These are phyloP conservation scores for Thraustochytrium striatum DNA, from an alignment of 352 stramenopile species.

Conservation along the genomic window DNA sequence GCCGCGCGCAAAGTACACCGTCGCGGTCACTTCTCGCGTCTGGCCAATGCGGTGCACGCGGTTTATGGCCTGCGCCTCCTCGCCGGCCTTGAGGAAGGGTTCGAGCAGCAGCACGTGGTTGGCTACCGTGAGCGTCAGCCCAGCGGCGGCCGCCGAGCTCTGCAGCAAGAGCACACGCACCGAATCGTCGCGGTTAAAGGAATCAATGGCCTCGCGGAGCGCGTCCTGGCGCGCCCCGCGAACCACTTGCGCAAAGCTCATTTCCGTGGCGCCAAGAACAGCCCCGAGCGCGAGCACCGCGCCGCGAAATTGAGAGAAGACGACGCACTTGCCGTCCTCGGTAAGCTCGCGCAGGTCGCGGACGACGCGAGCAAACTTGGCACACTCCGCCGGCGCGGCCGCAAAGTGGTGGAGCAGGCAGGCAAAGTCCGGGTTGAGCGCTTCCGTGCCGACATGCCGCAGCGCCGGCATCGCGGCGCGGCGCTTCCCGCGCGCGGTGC, in stretches of 20 bases:
- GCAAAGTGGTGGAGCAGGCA: background rate
- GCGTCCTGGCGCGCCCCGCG: background rate
- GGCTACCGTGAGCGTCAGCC: slow-evolving; percentile 47
- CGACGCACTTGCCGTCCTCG: slow-evolving; percentile 12
- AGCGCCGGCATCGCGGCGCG: too few relatives aligned
- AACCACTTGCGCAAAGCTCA: slow-evolving; percentile 4
- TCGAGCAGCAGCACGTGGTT: slow-evolving; percentile 47
- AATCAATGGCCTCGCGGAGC: background rate
- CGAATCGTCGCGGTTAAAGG: background rate
- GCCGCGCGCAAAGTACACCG: slow-evolving; percentile 41
- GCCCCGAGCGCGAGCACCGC: background rate
- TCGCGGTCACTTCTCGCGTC: slow-evolving; percentile 41
- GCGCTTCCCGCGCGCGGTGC: too few relatives aligned
- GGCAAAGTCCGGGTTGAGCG: slow-evolving; percentile 21
- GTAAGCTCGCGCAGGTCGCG: background rate
- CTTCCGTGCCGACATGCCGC: slow-evolving; percentile 1
- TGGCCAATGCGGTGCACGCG: slow-evolving; percentile 66
- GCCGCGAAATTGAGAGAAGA: slow-evolving; percentile 9
- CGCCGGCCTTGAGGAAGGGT: slow-evolving; percentile 32
- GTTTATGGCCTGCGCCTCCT: slow-evolving; percentile 61
- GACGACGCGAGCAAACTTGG: slow-evolving; percentile 7
- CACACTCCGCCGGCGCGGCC: background rate
- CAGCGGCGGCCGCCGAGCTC: slow-evolving; percentile 25
- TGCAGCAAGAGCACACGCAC: slow-evolving; percentile 31
- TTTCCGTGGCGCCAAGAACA: background rate